A percentile compares a stretch with the other conserved stretches of the same genome.
phyloP scores from a whole-genome alignment of 768 basidiomycete species.

The Tricholoma flavovirens region DNA sequence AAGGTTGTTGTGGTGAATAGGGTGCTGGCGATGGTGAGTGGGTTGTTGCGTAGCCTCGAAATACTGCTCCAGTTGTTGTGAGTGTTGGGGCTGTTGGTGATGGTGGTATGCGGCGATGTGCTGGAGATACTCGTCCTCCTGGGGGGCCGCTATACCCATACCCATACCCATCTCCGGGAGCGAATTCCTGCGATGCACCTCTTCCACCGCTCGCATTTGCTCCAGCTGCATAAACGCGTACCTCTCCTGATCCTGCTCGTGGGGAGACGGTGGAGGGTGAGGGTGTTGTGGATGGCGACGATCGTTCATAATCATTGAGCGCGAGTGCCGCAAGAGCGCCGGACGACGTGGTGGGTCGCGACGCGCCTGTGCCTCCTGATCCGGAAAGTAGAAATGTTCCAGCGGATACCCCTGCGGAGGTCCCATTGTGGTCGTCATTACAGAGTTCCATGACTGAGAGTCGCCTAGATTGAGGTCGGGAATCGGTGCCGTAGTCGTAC shows the following conservation, averaged over 20 bases:
- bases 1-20: not conserved
- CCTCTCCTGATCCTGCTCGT: not conserved
- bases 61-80: not conserved
- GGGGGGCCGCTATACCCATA: not conserved
- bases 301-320: not conserved
- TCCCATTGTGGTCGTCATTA: conserved; percentile 50
- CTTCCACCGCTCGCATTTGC: not conserved
- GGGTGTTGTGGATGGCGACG: not conserved
- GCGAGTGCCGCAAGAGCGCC: conserved; percentile 2
- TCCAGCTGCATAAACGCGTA: not conserved
- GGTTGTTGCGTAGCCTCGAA: not conserved
- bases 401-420: conserved; percentile 11
- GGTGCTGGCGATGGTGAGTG: conserved; percentile 2
- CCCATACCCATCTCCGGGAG: not conserved
- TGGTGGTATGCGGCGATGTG: not conserved
- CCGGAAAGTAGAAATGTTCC: conserved; percentile 29
- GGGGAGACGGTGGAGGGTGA: not conserved
- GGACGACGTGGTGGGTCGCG: conserved; percentile 7
- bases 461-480: conserved; percentile 72
- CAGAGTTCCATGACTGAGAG: conserved; percentile 87
- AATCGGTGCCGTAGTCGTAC: conserved; percentile 69
- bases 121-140: conserved; percentile 2
- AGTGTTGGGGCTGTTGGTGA: not conserved
- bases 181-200: not conserved
- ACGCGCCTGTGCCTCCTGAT: conserved; percentile 6